Conservation (phyloP, 73 alveolate genomes). For the Paramecium pentaurelia region DNA sequence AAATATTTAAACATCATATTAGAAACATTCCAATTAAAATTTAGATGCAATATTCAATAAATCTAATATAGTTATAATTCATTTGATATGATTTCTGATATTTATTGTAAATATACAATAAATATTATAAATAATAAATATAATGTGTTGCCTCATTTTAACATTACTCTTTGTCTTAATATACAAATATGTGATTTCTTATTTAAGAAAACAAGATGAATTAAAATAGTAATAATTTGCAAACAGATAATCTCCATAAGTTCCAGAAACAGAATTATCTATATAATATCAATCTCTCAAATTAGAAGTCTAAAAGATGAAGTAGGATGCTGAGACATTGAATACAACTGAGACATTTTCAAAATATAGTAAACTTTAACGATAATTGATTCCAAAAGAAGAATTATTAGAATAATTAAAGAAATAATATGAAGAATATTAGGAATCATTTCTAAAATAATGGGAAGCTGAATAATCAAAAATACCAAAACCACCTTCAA, state of each 20-base stretch:
- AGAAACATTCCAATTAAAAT: too few species aligned
- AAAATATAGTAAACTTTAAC: background rate
- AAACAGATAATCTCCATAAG: background rate
- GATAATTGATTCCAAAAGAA: constrained; percentile 1
- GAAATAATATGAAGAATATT: background rate
- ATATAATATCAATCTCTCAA: background rate
- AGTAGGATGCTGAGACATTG: background rate
- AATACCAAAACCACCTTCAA: background rate
- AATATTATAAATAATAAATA: background rate
- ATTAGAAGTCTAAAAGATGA: background rate
- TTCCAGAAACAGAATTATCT: background rate
- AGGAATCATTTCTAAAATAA: background rate
- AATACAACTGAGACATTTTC: constrained; percentile 19
- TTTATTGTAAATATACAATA: background rate
- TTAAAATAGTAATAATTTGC: background rate
- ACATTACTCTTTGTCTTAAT: background rate
- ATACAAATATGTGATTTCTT: background rate
- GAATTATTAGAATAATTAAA: background rate
- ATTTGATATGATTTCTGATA: background rate
- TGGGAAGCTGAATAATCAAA: background rate
- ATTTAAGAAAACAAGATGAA: background rate
- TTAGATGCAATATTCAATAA: too few species aligned
- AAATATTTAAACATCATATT: too few species aligned
- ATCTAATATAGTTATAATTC: background rate
- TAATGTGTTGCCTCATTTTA: background rate